A percentile compares a stretch with the other conserved stretches of the same genome.
Evolutionary conservation across 1,284 basidiomycete genomes (phyloP).

Genomic region (Agaricales sp.): DNA sequence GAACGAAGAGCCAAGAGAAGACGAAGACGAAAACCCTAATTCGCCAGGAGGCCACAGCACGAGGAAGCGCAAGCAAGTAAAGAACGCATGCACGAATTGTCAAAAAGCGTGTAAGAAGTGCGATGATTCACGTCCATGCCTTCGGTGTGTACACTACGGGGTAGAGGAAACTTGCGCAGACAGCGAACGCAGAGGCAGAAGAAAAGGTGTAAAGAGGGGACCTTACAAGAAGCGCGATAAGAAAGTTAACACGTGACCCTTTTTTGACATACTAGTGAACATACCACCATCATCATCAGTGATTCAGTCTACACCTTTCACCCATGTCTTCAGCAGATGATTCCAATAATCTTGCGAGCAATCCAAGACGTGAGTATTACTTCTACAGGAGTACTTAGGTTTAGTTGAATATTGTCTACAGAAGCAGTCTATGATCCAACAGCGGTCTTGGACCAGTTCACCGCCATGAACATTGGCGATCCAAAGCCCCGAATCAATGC

Average conservation of each 20-base stretch:
- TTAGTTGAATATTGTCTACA: too few species aligned
- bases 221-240: conserved; percentile 85
- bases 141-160: conserved; percentile 81
- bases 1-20: too few species aligned
- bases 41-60: too few species aligned
- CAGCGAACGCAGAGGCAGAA: conserved; percentile 75
- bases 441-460: conserved; percentile 35
- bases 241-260: not conserved
- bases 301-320: not conserved
- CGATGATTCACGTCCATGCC: conserved; percentile 78
- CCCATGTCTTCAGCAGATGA: too few species aligned
- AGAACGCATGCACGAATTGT: conserved; percentile 84
- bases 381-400: too few species aligned
- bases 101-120: conserved; percentile 89
- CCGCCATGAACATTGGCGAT: conserved; percentile 35
- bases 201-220: conserved; percentile 79
- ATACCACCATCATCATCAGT: not conserved
- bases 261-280: not conserved
- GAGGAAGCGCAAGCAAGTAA: conserved; percentile 82
- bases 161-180: conserved; percentile 72
- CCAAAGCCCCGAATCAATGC: conserved; percentile 15
- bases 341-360: too few species aligned
- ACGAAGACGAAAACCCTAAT: not conserved
- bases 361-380: too few species aligned
- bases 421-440: conserved; percentile 27